phyloP scores from a whole-genome alignment of 2,329 filamentous ascomycete genomes.

The Exophiala sideris region DNA sequence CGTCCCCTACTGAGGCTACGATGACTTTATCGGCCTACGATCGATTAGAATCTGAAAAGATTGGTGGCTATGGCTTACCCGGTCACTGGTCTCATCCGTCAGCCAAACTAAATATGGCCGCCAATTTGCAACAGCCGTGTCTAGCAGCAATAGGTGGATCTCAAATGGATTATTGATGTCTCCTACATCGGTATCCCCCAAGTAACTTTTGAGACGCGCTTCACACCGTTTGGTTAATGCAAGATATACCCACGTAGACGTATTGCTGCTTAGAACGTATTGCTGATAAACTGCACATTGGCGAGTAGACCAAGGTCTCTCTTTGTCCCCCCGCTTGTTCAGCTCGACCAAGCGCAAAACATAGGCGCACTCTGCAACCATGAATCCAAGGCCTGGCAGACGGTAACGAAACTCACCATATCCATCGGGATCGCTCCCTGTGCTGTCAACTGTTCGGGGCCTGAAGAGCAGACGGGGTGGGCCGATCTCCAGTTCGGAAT shows the following conservation, averaged over 20 bases:
- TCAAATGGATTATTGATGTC: constrained; percentile 4
- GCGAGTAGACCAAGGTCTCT: constrained; percentile 23
- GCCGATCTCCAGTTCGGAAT: not conserved
- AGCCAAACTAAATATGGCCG: not conserved
- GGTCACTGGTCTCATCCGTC: not conserved
- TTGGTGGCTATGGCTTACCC: not conserved
- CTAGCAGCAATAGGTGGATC: not conserved
- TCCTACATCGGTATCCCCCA: not conserved
- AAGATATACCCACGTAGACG: constrained; percentile 23
- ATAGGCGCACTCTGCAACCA: constrained; percentile 6
- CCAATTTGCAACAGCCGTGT: not conserved
- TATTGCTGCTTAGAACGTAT: not conserved
- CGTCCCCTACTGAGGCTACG: not conserved
- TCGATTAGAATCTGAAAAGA: not conserved
- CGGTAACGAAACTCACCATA: not conserved
- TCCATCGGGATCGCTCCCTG: not conserved
- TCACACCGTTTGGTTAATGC: constrained; percentile 13
- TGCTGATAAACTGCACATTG: constrained; percentile 26
- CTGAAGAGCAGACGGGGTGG: not conserved
- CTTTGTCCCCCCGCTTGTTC: constrained; percentile 11
- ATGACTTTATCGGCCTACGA: not conserved
- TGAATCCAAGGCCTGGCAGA: not conserved
- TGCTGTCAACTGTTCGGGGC: not conserved
- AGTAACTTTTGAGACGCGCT: not conserved
- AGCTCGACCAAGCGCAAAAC: constrained; percentile 20